Evolutionary conservation across 306 rosid genomes (phyloP).

Genomic region (Glycine soja): DNA sequence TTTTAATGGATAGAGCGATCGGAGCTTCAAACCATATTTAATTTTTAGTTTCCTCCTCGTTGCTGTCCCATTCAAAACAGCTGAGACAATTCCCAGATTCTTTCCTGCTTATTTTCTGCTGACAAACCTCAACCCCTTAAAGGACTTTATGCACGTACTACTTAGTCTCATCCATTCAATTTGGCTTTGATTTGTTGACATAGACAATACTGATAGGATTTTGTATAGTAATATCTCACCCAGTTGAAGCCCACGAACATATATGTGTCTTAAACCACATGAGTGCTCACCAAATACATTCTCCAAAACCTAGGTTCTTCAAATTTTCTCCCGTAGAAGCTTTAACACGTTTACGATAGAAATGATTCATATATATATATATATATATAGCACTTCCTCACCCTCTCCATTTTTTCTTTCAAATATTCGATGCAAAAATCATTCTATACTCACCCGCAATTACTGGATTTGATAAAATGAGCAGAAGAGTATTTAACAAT

Average conservation of each 20-base stretch:
- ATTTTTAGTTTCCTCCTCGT: too few relatives aligned
- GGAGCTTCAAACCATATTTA: too few relatives aligned
- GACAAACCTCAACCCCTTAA: neutral
- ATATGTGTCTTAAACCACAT: neutral
- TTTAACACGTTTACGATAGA: neutral
- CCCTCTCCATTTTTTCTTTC: neutral
- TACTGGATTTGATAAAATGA: neutral
- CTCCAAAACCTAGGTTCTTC: neutral
- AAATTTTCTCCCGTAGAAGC: neutral
- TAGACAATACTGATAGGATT: neutral
- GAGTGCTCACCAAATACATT: neutral
- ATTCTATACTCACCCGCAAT: neutral
- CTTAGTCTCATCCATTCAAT: neutral
- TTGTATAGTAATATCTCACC: neutral
- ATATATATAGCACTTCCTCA: neutral
- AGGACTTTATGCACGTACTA: neutral
- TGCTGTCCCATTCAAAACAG: too few relatives aligned
- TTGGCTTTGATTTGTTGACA: neutral
- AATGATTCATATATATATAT: neutral
- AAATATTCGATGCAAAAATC: neutral
- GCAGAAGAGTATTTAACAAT: conserved; percentile 3
- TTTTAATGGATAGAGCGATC: too few relatives aligned
- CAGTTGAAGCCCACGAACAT: neutral
- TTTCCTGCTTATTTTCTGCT: too few relatives aligned
- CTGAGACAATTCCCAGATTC: too few relatives aligned